Evolutionary conservation across 495 filamentous ascomycete species (phyloP).

Genomic region (Massariosphaeria phaeospora): DNA sequence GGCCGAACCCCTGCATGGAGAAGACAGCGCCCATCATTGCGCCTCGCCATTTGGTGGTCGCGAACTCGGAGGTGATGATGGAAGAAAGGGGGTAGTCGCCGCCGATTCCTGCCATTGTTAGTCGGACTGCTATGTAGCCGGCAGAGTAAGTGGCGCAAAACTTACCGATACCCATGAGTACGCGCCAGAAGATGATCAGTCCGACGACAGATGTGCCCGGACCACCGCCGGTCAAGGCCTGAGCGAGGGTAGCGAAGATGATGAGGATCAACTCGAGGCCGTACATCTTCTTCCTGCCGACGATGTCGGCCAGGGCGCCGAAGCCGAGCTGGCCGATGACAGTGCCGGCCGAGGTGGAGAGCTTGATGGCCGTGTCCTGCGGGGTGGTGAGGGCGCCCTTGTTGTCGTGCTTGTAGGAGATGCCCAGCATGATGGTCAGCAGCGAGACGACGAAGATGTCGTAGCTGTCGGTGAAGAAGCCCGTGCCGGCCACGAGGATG

Average conservation of each 20-base stretch:
- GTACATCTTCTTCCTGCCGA: constrained; percentile 82
- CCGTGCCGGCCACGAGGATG: constrained; percentile 72
- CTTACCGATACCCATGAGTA: constrained; percentile 57
- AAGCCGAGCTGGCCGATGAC: constrained; percentile 82
- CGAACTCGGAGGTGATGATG: constrained; percentile 81
- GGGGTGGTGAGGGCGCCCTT: constrained; percentile 47
- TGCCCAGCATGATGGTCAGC: constrained; percentile 57
- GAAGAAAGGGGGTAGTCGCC: constrained; percentile 82
- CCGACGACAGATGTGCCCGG: constrained; percentile 66
- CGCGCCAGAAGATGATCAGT: constrained; percentile 82
- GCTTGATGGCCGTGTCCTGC: constrained; percentile 77
- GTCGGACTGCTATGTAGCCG: not conserved
- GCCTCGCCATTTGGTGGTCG: constrained; percentile 77
- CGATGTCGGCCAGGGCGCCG: constrained; percentile 71
- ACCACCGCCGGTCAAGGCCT: constrained; percentile 65
- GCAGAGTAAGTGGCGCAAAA: not conserved
- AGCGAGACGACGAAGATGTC: constrained; percentile 73
- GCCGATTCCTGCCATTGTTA: constrained; percentile 56
- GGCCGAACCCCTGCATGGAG: constrained; percentile 77
- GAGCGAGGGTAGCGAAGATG: constrained; percentile 76
- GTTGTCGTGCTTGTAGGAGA: constrained; percentile 64
- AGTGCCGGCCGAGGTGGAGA: constrained; percentile 79
- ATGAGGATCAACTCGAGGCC: constrained; percentile 84
- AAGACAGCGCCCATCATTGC: constrained; percentile 88
- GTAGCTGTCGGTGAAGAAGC: constrained; percentile 79